These are phyloP conservation scores for Tulasnella sp. DNA, from an alignment of 768 basidiomycete genomes.

Conservation along the genomic window DNA sequence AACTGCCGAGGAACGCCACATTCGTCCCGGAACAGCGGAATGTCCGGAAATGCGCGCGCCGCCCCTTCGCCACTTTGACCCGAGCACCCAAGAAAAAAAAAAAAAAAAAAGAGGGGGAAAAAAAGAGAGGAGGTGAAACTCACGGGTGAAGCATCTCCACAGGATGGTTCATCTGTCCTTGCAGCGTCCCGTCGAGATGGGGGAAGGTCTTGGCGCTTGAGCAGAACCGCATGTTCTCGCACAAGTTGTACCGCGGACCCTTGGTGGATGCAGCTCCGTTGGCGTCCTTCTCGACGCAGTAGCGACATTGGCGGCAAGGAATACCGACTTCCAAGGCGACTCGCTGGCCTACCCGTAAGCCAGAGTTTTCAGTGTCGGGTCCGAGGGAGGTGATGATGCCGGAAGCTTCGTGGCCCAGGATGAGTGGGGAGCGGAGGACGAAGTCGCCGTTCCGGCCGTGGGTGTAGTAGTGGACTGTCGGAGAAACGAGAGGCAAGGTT, in stretches of 20 bases:
- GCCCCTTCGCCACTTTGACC: background rate
- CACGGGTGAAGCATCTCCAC: slow-evolving; percentile 81
- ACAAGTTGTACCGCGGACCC: slow-evolving; percentile 76
- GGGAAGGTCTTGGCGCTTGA: slow-evolving; percentile 87
- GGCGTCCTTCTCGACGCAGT: slow-evolving; percentile 53
- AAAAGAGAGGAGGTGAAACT: slow-evolving; percentile 36
- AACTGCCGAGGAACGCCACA: background rate
- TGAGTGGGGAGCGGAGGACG: slow-evolving; percentile 75
- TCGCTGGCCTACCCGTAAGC: slow-evolving; percentile 67
- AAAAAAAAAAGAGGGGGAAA: background rate
- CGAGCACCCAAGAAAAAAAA: background rate
- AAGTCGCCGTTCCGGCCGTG: slow-evolving; percentile 93
- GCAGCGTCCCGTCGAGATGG: slow-evolving; percentile 88
- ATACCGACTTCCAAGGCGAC: slow-evolving; percentile 94
- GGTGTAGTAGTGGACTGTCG: slow-evolving; percentile 80
- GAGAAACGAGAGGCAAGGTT: background rate
- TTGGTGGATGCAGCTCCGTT: slow-evolving; percentile 21
- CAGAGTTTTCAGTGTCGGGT: slow-evolving; percentile 52
- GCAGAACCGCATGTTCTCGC: slow-evolving; percentile 84
- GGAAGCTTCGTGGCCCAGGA: slow-evolving; percentile 92
- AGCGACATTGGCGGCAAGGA: slow-evolving; percentile 71
- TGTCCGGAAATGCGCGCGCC: background rate
- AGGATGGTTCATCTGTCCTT: slow-evolving; percentile 84
- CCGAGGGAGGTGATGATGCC: slow-evolving; percentile 83
- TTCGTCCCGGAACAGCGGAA: background rate